These are phyloP conservation scores for Tulasnella sp. DNA, from an alignment of 768 basidiomycete genomes.

Conservation along the genomic window DNA sequence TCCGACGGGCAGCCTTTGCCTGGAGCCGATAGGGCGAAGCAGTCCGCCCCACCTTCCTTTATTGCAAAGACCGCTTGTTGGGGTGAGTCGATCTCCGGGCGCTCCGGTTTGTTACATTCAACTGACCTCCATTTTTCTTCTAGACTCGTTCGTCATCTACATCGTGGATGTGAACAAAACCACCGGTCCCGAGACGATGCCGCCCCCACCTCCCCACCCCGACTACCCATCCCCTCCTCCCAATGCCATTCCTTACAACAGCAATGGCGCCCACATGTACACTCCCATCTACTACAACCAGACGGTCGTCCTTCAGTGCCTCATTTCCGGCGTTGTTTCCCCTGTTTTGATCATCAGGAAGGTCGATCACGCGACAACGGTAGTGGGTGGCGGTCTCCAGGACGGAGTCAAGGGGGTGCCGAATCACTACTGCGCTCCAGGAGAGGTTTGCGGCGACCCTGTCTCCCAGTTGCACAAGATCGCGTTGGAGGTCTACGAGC, in stretches of 20 bases:
- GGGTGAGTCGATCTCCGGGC: constrained; percentile 41
- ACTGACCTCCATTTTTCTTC: not conserved
- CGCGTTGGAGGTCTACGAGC: constrained; percentile 82
- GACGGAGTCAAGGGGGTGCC: constrained; percentile 79
- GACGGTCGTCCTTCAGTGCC: constrained; percentile 87
- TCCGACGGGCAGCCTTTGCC: constrained; percentile 83
- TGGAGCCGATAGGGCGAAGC: constrained; percentile 63
- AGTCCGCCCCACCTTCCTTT: constrained; percentile 71
- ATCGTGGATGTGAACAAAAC: constrained; percentile 90
- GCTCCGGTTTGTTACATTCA: constrained; percentile 20
- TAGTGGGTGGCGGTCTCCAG: constrained; percentile 81
- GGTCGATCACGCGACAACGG: constrained; percentile 81
- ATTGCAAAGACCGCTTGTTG: constrained; percentile 84
- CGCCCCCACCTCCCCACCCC: constrained; percentile 71
- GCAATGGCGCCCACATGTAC: constrained; percentile 54
- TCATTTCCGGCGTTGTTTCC: constrained; percentile 87
- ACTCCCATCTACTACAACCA: constrained; percentile 96
- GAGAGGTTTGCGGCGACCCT: constrained; percentile 86
- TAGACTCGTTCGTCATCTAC: constrained; percentile 93
- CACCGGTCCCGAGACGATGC: constrained; percentile 61
- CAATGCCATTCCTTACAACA: constrained; percentile 77
- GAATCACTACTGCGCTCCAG: constrained; percentile 69
- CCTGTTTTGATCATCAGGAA: constrained; percentile 91
- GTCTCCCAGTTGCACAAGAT: constrained; percentile 95
- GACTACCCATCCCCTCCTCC: constrained; percentile 90